Percentiles rank a stretch among this genome's conserved stretches.
These are phyloP conservation scores for Aspergillus pseudoterreus DNA, from an alignment of 2,329 filamentous ascomycete species.

Conservation along the genomic window DNA sequence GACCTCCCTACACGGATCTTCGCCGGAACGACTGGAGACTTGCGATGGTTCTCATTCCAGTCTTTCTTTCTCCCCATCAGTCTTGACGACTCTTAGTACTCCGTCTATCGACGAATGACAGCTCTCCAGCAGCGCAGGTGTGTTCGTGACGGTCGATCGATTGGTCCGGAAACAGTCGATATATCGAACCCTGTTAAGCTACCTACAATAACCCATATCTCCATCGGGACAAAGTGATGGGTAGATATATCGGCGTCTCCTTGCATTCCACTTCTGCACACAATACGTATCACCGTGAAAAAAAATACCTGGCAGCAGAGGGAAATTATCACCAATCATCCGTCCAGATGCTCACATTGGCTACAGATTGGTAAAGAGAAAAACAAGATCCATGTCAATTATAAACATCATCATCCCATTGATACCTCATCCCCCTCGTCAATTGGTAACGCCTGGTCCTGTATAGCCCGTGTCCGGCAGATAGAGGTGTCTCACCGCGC, in stretches of 20 bases:
- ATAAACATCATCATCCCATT: conserved; percentile 13
- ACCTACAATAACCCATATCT: not conserved
- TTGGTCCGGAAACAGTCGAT: conserved; percentile 2
- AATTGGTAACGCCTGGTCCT: conserved; percentile 57
- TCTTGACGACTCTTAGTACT: too few relatives aligned
- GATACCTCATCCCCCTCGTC: conserved; percentile 6
- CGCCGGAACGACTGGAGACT: too few relatives aligned
- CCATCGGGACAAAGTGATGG: too few relatives aligned
- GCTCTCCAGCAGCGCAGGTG: conserved; percentile 17
- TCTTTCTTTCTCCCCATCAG: too few relatives aligned
- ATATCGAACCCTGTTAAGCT: not conserved
- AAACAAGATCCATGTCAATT: conserved; percentile 12
- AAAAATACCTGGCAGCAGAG: not conserved
- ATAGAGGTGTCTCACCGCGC: conserved; percentile 90
- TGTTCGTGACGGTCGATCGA: conserved; percentile 6
- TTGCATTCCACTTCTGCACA: too few relatives aligned
- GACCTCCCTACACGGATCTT: too few relatives aligned
- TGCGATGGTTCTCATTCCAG: too few relatives aligned
- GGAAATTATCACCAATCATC: not conserved
- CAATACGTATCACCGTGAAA: not conserved
- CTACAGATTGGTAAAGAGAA: not conserved
- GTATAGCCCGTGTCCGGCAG: conserved; percentile 87
- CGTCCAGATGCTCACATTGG: conserved; percentile 11
- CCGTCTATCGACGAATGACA: conserved; percentile 22
- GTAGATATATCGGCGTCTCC: too few relatives aligned